Conservation (phyloP, 1,284 basidiomycete genomes). For the Tremellales sp. region DNA sequence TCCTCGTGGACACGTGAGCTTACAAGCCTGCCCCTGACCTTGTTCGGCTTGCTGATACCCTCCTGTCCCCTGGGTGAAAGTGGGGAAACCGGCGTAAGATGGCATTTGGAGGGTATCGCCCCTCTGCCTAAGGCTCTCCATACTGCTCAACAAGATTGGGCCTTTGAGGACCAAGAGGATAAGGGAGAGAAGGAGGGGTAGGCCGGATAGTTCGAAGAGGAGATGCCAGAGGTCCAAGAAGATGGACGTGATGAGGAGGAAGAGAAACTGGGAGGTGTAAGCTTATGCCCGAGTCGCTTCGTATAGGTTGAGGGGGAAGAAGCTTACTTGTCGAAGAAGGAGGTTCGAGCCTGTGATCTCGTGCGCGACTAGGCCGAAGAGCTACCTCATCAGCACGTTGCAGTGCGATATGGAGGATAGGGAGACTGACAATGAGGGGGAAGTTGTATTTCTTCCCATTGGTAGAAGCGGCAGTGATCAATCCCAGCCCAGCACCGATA, state of each 20-base stretch:
- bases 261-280: slow-evolving; percentile 25
- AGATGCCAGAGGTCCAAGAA: slow-evolving; percentile 30
- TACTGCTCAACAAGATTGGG: slow-evolving; percentile 33
- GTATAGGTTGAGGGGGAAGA: too few relatives aligned
- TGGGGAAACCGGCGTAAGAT: slow-evolving; percentile 6
- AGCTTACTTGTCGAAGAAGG: slow-evolving; percentile 24
- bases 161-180: slow-evolving; percentile 29
- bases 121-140: slow-evolving; percentile 26
- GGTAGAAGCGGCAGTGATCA: slow-evolving; percentile 19
- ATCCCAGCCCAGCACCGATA: slow-evolving; percentile 26
- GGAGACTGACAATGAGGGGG: slow-evolving; percentile 35
- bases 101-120: slow-evolving; percentile 21
- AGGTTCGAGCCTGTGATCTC: slow-evolving; percentile 27
- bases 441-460: slow-evolving; percentile 34
- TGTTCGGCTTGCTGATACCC: not conserved
- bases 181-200: slow-evolving; percentile 20
- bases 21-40: too few relatives aligned
- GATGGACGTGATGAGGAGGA: slow-evolving; percentile 23
- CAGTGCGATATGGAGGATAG: not conserved
- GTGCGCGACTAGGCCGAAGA: slow-evolving; percentile 37
- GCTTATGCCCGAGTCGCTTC: too few relatives aligned
- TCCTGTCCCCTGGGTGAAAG: not conserved
- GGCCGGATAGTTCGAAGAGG: slow-evolving; percentile 12
- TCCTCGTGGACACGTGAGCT: too few relatives aligned
- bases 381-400: slow-evolving; percentile 21